Conservation (phyloP, 2,329 filamentous ascomycete species). For the Cucurbitaria berberidis region DNA sequence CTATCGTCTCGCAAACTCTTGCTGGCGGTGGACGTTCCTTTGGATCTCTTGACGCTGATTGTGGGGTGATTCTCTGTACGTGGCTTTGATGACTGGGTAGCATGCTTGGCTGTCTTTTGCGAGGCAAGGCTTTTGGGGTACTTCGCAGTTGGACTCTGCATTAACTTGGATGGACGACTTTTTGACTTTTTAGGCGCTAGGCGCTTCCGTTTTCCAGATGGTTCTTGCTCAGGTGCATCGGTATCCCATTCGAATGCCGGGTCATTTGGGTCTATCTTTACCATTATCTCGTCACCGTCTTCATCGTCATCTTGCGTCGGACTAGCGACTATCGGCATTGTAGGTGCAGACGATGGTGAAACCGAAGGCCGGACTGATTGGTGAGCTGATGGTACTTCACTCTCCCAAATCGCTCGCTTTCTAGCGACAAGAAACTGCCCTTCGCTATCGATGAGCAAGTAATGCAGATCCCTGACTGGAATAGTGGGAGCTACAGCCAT, state of each 20-base stretch:
- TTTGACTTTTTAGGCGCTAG: not conserved
- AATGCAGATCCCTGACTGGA: slow-evolving; percentile 20
- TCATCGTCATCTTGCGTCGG: not conserved
- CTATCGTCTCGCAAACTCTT: slow-evolving; percentile 1
- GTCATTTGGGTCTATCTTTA: slow-evolving; percentile 26
- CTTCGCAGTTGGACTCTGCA: not conserved
- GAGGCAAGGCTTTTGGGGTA: not conserved
- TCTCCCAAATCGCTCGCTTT: slow-evolving; percentile 5
- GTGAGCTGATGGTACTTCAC: not conserved
- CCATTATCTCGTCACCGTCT: slow-evolving; percentile 10
- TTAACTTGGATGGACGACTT: not conserved
- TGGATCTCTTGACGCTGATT: not conserved
- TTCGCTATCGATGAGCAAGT: slow-evolving; percentile 20
- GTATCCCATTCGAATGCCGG: slow-evolving; percentile 19
- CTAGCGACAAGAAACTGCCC: slow-evolving; percentile 9
- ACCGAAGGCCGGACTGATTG: not conserved
- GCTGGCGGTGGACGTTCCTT: not conserved
- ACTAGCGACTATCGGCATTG: not conserved
- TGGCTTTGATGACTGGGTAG: not conserved
- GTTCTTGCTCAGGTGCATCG: slow-evolving; percentile 1
- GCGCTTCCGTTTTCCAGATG: not conserved
- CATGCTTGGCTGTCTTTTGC: not conserved
- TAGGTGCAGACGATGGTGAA: not conserved
- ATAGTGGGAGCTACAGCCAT: slow-evolving; percentile 25
- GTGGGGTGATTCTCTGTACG: not conserved